A percentile compares a stretch with the other conserved stretches of the same genome.
phyloP scores from a whole-genome alignment of 202 grass and related monocot genomes.

The Musa balbisiana region DNA sequence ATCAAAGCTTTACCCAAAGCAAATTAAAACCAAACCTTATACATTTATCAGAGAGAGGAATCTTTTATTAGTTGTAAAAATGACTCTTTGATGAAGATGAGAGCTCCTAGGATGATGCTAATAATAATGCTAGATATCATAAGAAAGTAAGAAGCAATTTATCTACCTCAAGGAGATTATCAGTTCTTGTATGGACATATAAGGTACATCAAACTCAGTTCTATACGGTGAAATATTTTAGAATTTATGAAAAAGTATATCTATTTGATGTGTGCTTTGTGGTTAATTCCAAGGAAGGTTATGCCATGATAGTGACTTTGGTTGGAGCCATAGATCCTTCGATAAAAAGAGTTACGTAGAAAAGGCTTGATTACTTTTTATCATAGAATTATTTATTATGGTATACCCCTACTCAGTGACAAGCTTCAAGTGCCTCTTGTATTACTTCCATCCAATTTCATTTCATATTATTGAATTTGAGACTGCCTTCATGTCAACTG shows the following conservation, averaged over 20 bases:
- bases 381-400: neutral
- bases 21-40: too few relatives aligned
- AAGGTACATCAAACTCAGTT: slow-evolving; percentile 42
- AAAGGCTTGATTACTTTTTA: neutral
- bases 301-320: neutral
- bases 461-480: too few relatives aligned
- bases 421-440: too few relatives aligned
- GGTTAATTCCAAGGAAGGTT: neutral
- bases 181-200: slow-evolving; percentile 65
- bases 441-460: too few relatives aligned
- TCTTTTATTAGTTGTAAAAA: slow-evolving; percentile 37
- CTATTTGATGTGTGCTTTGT: neutral
- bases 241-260: neutral
- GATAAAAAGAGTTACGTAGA: neutral
- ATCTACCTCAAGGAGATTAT: slow-evolving; percentile 39
- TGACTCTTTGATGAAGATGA: slow-evolving; percentile 26
- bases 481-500: too few relatives aligned
- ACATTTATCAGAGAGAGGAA: slow-evolving; percentile 36
- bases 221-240: neutral
- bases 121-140: slow-evolving; percentile 26
- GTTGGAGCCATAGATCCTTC: neutral
- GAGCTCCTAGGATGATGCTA: slow-evolving; percentile 25
- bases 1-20: too few relatives aligned
- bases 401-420: neutral
- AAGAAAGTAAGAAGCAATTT: slow-evolving; percentile 29